phyloP scores from a whole-genome alignment of 208 protist genomes.

The Crithidia mellificae region DNA sequence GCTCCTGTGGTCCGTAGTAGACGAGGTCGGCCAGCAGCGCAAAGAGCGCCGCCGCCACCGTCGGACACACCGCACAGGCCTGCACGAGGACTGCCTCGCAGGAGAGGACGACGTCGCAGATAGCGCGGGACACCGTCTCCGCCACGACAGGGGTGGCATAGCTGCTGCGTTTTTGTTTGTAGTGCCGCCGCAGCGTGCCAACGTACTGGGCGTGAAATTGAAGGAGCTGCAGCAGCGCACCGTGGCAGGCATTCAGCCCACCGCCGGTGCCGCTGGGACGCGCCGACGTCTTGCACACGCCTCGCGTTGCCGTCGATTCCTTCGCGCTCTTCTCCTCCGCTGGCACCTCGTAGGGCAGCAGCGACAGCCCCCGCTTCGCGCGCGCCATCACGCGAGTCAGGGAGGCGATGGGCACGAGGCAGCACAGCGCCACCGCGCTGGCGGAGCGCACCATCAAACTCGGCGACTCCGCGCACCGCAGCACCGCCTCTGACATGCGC shows the following conservation, averaged over 20 bases:
- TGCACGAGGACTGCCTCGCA: conserved; percentile 17
- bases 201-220: conserved; percentile 82
- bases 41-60: conserved; percentile 54
- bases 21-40: conserved; percentile 62
- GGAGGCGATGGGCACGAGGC: conserved; percentile 57
- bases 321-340: too few relatives aligned
- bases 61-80: conserved; percentile 48
- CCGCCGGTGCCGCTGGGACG: too few relatives aligned
- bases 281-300: not conserved
- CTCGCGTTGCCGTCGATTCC: not conserved
- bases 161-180: conserved; percentile 44
- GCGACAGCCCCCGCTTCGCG: conserved; percentile 18
- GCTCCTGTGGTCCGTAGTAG: conserved; percentile 38
- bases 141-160: conserved; percentile 29
- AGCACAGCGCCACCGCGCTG: conserved; percentile 73
- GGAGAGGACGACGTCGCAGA: conserved; percentile 28
- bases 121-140: conserved; percentile 22
- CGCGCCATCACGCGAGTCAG: conserved; percentile 11
- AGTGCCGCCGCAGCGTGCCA: conserved; percentile 53
- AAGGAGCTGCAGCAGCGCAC: conserved; percentile 73
- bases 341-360: not conserved
- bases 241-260: conserved; percentile 68
- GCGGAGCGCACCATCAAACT: conserved; percentile 85
- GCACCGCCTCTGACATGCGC: conserved; percentile 60
- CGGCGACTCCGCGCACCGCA: conserved; percentile 47